A percentile compares a stretch with the other conserved stretches of the same genome.
phyloP scores from a whole-genome alignment of 306 rosid genomes.

The Rosa chinensis region DNA sequence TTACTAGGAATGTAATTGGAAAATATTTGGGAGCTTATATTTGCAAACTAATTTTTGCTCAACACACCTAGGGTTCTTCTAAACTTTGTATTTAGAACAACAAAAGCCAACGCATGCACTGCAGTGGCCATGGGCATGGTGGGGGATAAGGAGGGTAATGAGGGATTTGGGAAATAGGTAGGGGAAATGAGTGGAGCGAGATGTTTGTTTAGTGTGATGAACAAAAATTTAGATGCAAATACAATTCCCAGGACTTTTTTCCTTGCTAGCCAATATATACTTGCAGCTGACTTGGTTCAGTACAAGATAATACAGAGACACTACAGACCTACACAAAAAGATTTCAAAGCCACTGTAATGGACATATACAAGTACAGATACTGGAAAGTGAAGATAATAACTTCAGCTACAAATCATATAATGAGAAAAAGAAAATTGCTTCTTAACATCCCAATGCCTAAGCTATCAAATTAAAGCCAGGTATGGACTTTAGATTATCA shows the following conservation, averaged over 20 bases:
- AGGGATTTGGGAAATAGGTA: not conserved
- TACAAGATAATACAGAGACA: slow-evolving; percentile 6
- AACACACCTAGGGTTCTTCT: not conserved
- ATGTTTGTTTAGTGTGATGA: not conserved
- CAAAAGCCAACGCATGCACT: not conserved
- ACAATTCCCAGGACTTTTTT: slow-evolving; percentile 3
- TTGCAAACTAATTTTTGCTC: not conserved
- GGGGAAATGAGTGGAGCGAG: not conserved
- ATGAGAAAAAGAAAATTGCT: not conserved
- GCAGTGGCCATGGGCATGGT: not conserved
- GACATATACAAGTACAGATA: not conserved
- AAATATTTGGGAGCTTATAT: not conserved
- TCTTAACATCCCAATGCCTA: not conserved
- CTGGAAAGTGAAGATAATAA: not conserved
- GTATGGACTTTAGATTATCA: not conserved
- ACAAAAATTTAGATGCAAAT: not conserved
- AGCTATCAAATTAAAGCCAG: slow-evolving; percentile 1
- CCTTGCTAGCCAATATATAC: slow-evolving; percentile 8
- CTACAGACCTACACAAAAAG: slow-evolving; percentile 10
- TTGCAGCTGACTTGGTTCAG: slow-evolving; percentile 5
- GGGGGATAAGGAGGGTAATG: not conserved
- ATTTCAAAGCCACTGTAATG: not conserved
- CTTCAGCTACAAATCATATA: not conserved
- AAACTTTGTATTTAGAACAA: not conserved
- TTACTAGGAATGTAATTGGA: not conserved